Conservation (phyloP, 768 basidiomycete species). For the Panellus pusillus region DNA sequence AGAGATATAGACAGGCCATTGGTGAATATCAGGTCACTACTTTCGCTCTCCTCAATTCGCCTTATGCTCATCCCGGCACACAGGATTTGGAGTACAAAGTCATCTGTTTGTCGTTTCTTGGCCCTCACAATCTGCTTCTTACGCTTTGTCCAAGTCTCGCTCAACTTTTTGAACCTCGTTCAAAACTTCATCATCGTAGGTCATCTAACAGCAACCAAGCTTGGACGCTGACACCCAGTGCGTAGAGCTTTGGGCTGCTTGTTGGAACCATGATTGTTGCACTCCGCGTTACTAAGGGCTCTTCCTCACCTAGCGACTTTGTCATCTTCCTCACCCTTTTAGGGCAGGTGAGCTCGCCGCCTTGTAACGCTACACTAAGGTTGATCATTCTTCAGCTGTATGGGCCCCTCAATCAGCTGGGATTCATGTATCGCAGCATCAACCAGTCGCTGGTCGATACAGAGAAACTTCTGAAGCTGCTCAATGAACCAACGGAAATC, state of each 20-base stretch:
- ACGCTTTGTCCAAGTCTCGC: constrained; percentile 45
- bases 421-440: constrained; percentile 74
- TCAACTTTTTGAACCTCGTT: constrained; percentile 73
- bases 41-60: too few species aligned
- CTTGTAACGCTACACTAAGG: background rate
- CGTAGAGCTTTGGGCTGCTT: constrained; percentile 74
- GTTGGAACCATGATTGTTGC: constrained; percentile 82
- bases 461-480: constrained; percentile 77
- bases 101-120: constrained; percentile 49
- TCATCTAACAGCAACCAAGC: background rate
- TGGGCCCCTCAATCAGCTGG: constrained; percentile 73
- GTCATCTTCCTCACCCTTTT: constrained; percentile 84
- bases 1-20: constrained; percentile 71
- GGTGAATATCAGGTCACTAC: constrained; percentile 56
- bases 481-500: constrained; percentile 83
- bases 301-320: constrained; percentile 58
- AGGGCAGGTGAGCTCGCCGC: constrained; percentile 55
- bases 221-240: background rate
- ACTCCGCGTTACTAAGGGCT: constrained; percentile 56
- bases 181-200: constrained; percentile 82
- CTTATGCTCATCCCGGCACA: too few species aligned
- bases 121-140: constrained; percentile 4
- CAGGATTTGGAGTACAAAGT: constrained; percentile 65
- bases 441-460: constrained; percentile 80
- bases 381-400: constrained; percentile 49